Conservation (phyloP, 768 basidiomycete genomes). For the Rhodotorula paludigena region DNA sequence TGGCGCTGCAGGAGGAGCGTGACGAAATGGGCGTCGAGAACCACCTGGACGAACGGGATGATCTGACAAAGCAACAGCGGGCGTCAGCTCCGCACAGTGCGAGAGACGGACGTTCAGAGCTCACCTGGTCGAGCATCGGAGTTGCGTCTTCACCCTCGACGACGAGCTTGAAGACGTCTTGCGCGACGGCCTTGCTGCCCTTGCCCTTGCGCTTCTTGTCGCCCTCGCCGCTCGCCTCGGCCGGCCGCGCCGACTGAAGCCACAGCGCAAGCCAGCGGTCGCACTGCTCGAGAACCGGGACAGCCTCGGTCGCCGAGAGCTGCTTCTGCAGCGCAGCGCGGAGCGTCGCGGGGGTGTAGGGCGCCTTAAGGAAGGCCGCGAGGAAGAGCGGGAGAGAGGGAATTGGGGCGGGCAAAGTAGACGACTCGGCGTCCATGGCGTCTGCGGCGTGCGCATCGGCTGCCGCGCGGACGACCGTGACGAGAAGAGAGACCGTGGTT, state of each 20-base stretch:
- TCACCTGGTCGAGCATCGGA: conserved; percentile 19
- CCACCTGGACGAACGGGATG: conserved; percentile 31
- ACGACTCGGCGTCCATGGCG: conserved; percentile 16
- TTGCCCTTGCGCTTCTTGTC: conserved; percentile 4
- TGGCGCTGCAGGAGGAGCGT: conserved; percentile 36
- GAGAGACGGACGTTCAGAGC: background rate
- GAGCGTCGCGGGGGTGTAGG: conserved; percentile 22
- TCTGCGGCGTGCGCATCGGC: background rate
- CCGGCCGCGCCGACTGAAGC: conserved; percentile 5
- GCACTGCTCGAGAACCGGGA: conserved; percentile 30
- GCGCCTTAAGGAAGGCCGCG: conserved; percentile 17
- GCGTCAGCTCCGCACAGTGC: background rate
- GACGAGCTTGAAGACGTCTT: conserved; percentile 1
- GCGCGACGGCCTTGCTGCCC: conserved; percentile 10
- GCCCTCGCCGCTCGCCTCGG: background rate
- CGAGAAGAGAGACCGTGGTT: conserved; percentile 30
- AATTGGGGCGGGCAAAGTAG: background rate
- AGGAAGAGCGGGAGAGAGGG: conserved; percentile 15
- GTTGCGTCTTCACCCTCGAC: background rate
- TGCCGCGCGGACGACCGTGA: conserved; percentile 7
- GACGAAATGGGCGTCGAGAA: conserved; percentile 40
- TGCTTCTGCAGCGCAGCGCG: conserved; percentile 28
- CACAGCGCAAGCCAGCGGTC: conserved; percentile 34
- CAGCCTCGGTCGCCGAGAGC: conserved; percentile 22
- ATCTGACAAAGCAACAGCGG: background rate